Evolutionary conservation across 1,284 basidiomycete genomes (phyloP).

Genomic region (Irpex sp.): DNA sequence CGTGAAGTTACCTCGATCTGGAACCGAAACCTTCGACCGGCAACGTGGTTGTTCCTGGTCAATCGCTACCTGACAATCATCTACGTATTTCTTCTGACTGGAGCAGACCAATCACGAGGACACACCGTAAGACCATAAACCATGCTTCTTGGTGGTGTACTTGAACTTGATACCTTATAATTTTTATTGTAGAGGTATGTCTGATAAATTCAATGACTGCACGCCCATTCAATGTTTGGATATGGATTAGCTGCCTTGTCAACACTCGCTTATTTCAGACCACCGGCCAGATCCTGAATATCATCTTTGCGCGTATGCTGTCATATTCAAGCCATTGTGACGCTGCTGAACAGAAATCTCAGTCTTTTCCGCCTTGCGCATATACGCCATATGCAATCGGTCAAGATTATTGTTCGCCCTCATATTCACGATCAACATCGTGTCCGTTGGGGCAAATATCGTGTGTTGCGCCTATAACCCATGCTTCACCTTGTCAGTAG

Average conservation of each 20-base stretch:
- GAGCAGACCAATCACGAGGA: background rate
- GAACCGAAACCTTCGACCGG: background rate
- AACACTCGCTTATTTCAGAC: background rate
- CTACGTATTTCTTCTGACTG: background rate
- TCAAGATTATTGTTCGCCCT: background rate
- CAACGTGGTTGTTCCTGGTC: background rate
- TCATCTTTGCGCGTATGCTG: background rate
- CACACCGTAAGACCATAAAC: background rate
- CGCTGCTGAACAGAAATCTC: background rate
- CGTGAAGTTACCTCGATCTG: conserved; percentile 1
- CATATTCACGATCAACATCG: background rate
- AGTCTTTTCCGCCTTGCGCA: background rate
- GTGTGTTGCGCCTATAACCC: background rate
- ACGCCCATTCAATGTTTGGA: background rate
- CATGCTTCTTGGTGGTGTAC: background rate
- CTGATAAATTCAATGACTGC: background rate
- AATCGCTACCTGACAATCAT: conserved; percentile 6
- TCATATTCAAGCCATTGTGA: background rate
- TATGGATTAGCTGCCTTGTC: background rate
- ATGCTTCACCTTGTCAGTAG: background rate
- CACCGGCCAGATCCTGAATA: background rate
- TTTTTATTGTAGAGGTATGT: background rate
- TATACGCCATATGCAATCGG: conserved; percentile 1
- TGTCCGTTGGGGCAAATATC: background rate
- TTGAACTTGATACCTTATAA: background rate